Conservation (phyloP, 169 alveolate species). For the Babesia ovata region DNA sequence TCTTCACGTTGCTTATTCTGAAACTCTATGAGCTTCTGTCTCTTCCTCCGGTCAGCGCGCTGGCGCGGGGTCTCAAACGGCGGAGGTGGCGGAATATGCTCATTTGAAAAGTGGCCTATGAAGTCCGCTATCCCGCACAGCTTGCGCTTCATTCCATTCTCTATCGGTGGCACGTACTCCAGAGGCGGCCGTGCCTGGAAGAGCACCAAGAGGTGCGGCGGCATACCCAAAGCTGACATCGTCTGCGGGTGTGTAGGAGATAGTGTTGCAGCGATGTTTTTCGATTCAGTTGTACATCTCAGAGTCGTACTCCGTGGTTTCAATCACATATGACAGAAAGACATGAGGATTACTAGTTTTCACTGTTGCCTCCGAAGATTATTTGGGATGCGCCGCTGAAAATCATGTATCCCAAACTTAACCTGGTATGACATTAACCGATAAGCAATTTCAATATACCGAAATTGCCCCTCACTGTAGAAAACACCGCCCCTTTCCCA, state of each 20-base stretch:
- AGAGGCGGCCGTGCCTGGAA: constrained; percentile 82
- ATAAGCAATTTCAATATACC: too few species aligned
- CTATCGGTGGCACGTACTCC: constrained; percentile 54
- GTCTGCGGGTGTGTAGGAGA: background rate
- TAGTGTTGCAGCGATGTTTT: too few species aligned
- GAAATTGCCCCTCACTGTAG: too few species aligned
- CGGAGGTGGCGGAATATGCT: constrained; percentile 67
- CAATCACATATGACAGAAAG: too few species aligned
- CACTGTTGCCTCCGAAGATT: too few species aligned
- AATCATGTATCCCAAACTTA: too few species aligned
- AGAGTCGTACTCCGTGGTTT: too few species aligned
- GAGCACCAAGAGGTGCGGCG: constrained; percentile 79
- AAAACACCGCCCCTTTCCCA: too few species aligned
- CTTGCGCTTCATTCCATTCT: constrained; percentile 62
- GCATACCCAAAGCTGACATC: constrained; percentile 86
- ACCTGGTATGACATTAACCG: too few species aligned
- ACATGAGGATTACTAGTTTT: too few species aligned
- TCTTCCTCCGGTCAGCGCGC: constrained; percentile 68
- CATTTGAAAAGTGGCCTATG: constrained; percentile 64
- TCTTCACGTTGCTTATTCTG: constrained; percentile 53
- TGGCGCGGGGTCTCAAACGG: constrained; percentile 75
- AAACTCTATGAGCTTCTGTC: constrained; percentile 58
- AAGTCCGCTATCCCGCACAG: constrained; percentile 69
- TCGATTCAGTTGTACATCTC: too few species aligned
- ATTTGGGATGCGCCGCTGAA: too few species aligned